phyloP scores from a whole-genome alignment of 768 basidiomycete genomes.

The Chalciporus sphaerocephalus region DNA sequence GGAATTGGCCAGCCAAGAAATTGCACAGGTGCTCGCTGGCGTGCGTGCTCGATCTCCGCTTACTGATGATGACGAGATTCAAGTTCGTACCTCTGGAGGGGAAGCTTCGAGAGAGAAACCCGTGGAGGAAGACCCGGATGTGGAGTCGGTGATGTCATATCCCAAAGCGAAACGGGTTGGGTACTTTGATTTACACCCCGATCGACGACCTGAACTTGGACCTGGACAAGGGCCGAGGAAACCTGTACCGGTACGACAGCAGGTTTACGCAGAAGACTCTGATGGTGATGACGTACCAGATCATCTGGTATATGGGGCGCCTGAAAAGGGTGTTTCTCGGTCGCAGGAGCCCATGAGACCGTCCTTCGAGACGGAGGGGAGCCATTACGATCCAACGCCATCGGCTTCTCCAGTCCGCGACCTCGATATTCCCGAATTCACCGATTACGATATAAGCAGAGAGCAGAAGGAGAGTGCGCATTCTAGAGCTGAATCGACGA shows the following conservation, averaged over 20 bases:
- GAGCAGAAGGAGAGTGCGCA: conserved; percentile 25
- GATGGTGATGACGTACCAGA: conserved; percentile 35
- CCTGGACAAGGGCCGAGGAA: no score
- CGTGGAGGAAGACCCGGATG: conserved; percentile 39
- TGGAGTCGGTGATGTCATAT: conserved; percentile 38
- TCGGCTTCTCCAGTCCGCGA: conserved; percentile 24
- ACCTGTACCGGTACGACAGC: conserved; percentile 23
- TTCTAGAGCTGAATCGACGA: conserved; percentile 27
- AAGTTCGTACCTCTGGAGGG: conserved; percentile 17
- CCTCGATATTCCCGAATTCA: conserved; percentile 30
- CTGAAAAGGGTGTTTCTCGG: conserved; percentile 15
- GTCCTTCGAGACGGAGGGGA: conserved; percentile 32
- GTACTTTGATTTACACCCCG: conserved; percentile 79
- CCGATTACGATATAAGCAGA: conserved; percentile 17
- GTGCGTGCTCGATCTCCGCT: conserved; percentile 36
- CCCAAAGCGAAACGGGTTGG: conserved; percentile 44
- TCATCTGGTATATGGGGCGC: conserved; percentile 31
- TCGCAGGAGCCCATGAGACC: conserved; percentile 27
- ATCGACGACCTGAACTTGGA: conserved; percentile 52
- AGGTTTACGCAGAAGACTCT: conserved; percentile 29
- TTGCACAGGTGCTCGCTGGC: conserved; percentile 65
- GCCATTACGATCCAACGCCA: conserved; percentile 32
- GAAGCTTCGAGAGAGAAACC: conserved; percentile 32
- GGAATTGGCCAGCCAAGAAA: conserved; percentile 68
- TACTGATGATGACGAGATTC: conserved; percentile 41